phyloP scores from a whole-genome alignment of 257 asterid genomes.

The Vinca minor region DNA sequence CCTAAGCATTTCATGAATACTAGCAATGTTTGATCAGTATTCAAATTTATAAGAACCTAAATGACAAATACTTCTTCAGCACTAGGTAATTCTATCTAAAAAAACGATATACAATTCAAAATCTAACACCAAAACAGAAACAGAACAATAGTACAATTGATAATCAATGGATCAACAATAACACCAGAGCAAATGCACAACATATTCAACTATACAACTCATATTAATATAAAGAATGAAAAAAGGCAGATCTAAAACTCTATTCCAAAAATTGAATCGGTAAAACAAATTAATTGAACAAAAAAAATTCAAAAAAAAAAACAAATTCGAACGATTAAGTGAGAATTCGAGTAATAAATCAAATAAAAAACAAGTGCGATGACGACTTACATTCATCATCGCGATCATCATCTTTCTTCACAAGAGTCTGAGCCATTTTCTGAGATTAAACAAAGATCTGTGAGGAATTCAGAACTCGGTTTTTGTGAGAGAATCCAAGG shows the following conservation, averaged over 20 bases:
- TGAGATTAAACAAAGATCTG: slow-evolving; percentile 37
- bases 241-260: slow-evolving; percentile 19
- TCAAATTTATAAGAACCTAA: background rate
- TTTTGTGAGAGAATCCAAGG: background rate
- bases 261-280: background rate
- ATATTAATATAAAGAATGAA: no score
- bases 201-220: background rate
- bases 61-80: no score
- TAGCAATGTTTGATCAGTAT: background rate
- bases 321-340: background rate
- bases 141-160: background rate
- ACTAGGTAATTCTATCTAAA: slow-evolving; percentile 5
- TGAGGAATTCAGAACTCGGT: slow-evolving; percentile 5
- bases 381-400: slow-evolving; percentile 38
- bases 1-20: background rate
- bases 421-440: slow-evolving; percentile 43
- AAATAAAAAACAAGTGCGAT: background rate
- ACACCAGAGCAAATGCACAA: background rate
- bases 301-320: slow-evolving; percentile 10
- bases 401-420: slow-evolving; percentile 53
- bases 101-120: no score
- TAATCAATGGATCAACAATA: background rate
- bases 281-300: background rate
- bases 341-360: background rate
- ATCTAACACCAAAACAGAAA: no score